A percentile compares a stretch with the other conserved stretches of the same genome.
Conservation (phyloP, 306 rosid genomes). For the Lathyrus aphaca region DNA sequence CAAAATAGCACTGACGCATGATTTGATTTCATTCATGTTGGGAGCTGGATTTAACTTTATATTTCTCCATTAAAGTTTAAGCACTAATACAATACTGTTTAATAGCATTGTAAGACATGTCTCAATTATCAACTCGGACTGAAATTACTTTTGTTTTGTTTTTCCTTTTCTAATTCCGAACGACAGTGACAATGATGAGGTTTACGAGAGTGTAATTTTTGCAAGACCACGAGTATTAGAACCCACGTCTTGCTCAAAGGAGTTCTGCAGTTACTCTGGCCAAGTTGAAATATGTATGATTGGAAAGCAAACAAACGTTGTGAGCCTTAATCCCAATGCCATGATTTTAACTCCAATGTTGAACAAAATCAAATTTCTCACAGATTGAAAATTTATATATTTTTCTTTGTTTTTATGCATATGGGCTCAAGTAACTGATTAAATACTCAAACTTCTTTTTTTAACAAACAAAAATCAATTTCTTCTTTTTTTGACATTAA, state of each 20-base stretch:
- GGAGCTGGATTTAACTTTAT: constrained; percentile 2
- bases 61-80: neutral
- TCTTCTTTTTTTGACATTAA: no score
- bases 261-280: neutral
- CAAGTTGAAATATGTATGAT: neutral
- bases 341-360: neutral
- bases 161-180: neutral
- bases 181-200: neutral
- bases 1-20: constrained; percentile 19
- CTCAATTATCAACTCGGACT: constrained; percentile 11
- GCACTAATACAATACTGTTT: neutral
- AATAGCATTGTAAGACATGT: constrained; percentile 17
- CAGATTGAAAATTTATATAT: neutral
- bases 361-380: neutral
- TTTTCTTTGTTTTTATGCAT: neutral
- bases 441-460: neutral
- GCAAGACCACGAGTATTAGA: neutral
- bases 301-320: neutral
- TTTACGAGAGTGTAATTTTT: neutral
- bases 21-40: constrained; percentile 7
- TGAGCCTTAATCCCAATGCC: neutral
- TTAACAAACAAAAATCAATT: no score
- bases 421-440: neutral
- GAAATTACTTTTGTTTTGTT: constrained; percentile 9
- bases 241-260: neutral